Base-by-base conservation (phyloP, 352 stramenopile species). In the Paralagenidium karlingii region DNA sequence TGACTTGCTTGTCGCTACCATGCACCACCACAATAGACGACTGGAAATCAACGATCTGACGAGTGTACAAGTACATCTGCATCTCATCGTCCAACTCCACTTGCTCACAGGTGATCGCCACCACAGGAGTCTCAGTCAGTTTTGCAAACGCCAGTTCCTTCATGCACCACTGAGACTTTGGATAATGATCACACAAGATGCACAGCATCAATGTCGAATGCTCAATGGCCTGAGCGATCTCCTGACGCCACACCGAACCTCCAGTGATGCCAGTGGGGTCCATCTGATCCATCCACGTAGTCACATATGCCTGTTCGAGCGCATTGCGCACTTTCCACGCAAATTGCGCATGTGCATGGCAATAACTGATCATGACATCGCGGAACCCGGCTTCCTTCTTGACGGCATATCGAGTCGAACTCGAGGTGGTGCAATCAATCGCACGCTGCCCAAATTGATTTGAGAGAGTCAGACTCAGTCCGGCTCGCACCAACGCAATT, bases 111-210 rank as follows among this genome's bases (percentile, higher is more conserved):
- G 83, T 73, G 29, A 91, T 82, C 9, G 70, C 76, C n/a, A 91
- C 73, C 10, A 91, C 77, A 3, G 68, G 70, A 0, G 86, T 66
- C 34, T 87, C 86, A 49, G 86, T 69, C 64, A 82, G 77, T 37
- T 87, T 87, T 16, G 77, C 77, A 43, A 88, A 88, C 6, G 77
- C 77, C 5, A 91, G 49, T 42, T 91, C 77, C 34, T 88, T 88
- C 75, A 91, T 87, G 43, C 77, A 91, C 70, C 73, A 87, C 38
- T 86, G 63, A 9, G 75, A 88, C 25, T 64, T 69, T 5, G 67
- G 68, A 49, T 86, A 88, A 1, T 67, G 67, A 15, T 77, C 68
- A 34, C 67, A 80, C 7, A 88, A 56, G 15, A 88, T 58, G 29
- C 68, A 81, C 10, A 88, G 51, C 24, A 88, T 68, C 1, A 88